Base-by-base conservation (phyloP, 805 yeast species). In the Clavispora vitiphila region DNA sequence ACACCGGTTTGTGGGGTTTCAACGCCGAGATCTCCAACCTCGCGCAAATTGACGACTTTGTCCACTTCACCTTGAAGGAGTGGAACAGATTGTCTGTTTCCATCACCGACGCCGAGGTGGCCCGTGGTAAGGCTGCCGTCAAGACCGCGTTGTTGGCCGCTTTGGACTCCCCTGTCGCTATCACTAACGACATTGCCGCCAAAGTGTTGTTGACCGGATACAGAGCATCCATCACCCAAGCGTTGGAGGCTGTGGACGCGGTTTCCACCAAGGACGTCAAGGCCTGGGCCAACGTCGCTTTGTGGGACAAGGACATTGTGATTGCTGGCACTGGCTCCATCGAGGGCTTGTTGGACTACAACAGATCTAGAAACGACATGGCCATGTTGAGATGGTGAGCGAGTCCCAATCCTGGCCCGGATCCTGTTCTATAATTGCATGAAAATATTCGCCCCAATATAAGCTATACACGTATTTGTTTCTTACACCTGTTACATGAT, bases 301-400 rank as follows among this genome's bases (percentile, higher is more conserved):
- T 86, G 64, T 86, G 88, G 86, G 95, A 86, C 69, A 85, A 61
- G 62, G 95, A 86, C 68, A 72, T 86, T 58, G 95, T 87, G 54
- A 71, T 86, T 57, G 76, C 91, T 46, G 93, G 85, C 67, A 78
- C 86, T 50, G 95, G 95, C 67, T 86, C 82, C 72, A 84, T 83
- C 70, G 95, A 86, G 76, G 87, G 74, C 53, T 72, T 86, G 67
- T 72, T 85, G 62, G 95, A 86, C 67, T 86, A 86, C 80, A 74
- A 72, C 78, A 82, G 91, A 80, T 71, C 80, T 65, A 83, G 95
- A 82, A 83, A 81, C 69, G 90, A 83, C 60, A 86, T 86, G 89
- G 78, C 93, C 58, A 78, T 83, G 86, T 74, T 84, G 81, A 85
- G 95, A 83, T 69, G 73, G 71, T 70, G 67, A 58, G 40, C 50